These are phyloP conservation scores for Coemansia sp. DNA, from an alignment of 192 early-diverging fungal species.

Conservation along the genomic window DNA sequence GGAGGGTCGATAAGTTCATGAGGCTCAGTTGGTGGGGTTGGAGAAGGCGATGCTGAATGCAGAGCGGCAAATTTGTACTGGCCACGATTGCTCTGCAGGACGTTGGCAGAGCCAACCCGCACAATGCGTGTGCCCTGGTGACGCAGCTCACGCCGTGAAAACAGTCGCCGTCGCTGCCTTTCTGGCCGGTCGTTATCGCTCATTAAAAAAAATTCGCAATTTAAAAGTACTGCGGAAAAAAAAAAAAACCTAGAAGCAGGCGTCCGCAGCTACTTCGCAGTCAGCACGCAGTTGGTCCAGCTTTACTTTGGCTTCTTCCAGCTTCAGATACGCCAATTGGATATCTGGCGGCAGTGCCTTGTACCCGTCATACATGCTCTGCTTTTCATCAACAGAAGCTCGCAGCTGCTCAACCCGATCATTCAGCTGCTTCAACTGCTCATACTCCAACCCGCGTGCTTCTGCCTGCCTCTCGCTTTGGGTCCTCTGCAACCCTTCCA, in stretches of 20 bases:
- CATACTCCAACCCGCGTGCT: constrained; percentile 25
- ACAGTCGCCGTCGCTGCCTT: constrained; percentile 26
- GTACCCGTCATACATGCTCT: constrained; percentile 22
- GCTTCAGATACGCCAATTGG: constrained; percentile 31
- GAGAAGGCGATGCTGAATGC: not conserved
- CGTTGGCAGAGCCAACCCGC: constrained; percentile 32
- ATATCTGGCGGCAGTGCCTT: constrained; percentile 40
- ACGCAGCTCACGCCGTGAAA: constrained; percentile 35
- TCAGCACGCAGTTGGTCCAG: constrained; percentile 32
- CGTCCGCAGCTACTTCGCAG: constrained; percentile 35
- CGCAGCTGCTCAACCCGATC: constrained; percentile 5
- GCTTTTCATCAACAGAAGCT: constrained; percentile 14
- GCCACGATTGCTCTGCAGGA: constrained; percentile 19
- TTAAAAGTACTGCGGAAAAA: not conserved
- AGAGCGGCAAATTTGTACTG: constrained; percentile 23
- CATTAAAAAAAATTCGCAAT: no score
- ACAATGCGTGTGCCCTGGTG: constrained; percentile 30
- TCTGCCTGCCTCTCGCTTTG: not conserved
- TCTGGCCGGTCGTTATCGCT: not conserved
- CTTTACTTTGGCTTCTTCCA: constrained; percentile 37
- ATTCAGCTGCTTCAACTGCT: constrained; percentile 20
- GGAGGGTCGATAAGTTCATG: constrained; percentile 1
- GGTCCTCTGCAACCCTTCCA: constrained; percentile 10
- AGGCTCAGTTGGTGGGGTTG: not conserved
- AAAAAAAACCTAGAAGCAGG: constrained; percentile 15